Base-by-base conservation (phyloP, 192 early-diverging fungal species). In the Coemansia sp. region DNA sequence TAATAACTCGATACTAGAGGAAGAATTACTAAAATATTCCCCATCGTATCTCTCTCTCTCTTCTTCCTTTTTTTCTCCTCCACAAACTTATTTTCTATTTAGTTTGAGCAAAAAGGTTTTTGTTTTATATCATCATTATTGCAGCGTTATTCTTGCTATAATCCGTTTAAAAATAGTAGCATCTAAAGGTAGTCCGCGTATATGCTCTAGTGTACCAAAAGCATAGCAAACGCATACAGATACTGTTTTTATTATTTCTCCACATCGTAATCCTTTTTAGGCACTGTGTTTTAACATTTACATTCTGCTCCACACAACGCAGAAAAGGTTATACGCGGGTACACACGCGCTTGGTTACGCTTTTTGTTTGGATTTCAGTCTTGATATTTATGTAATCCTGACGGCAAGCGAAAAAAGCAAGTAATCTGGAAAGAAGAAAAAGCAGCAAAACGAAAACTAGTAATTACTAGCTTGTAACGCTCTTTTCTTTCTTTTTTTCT, bases 381-480 rank as follows among this genome's bases (percentile, higher is more conserved):
- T 32, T 32, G 32, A 2, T 16, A 16, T 12, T 21, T 54, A 54
- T 23, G 26, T 9, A 54, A 54, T 6, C 52, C 13, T 54, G 52
- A 26, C 52, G 11, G 9, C 21, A 54, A 23, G 9, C 21, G 26
- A 23, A 19, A 54, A 53, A 54, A 54, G 15, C 52, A 54, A 54
- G 52, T 54, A 54, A 26, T 23, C 26, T 23, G 23, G 26, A 3
- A 45, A 54, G 4, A 23, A 16, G 26, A 3, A 45, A 54, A 10
- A 23, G 39, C 16, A 39, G 57, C 57, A 59, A 59, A 32, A 32
- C 32, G 57, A 39, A 59, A 41, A 59, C 52, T 54, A 32, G 39
- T n/a, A 59, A 59, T 65, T 65, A 26, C 41, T 65, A 64, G 47
- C 47, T 56, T 56, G 39, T 64, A 52, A 47, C 48, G 50, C 26